A percentile compares a stretch with the other conserved stretches of the same genome.
phyloP scores from a whole-genome alignment of 768 basidiomycete genomes.

The Termitomyces sp. region DNA sequence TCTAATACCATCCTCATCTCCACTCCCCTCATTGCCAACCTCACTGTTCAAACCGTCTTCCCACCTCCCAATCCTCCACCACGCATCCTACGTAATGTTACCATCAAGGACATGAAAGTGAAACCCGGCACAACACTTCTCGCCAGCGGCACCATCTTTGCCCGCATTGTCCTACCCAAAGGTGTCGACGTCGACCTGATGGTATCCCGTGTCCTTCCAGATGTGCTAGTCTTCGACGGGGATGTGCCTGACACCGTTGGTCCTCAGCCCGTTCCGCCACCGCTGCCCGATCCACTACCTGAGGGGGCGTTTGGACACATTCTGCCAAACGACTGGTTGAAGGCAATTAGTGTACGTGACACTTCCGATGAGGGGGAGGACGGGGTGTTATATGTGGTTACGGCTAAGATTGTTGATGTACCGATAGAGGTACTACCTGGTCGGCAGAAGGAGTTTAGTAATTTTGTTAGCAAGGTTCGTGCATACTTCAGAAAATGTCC shows the following conservation, averaged over 20 bases:
- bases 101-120: constrained; percentile 74
- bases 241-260: constrained; percentile 40
- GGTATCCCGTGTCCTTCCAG: constrained; percentile 66
- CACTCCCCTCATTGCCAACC: constrained; percentile 48
- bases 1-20: constrained; percentile 58
- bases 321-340: constrained; percentile 66
- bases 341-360: constrained; percentile 37
- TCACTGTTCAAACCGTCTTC: constrained; percentile 50
- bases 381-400: constrained; percentile 55
- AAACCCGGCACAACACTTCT: constrained; percentile 51
- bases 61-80: constrained; percentile 67
- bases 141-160: constrained; percentile 70
- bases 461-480: constrained; percentile 72
- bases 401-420: constrained; percentile 67
- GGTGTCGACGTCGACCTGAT: constrained; percentile 67
- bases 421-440: constrained; percentile 79
- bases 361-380: constrained; percentile 42
- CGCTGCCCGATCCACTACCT: constrained; percentile 66
- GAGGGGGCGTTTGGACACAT: constrained; percentile 75
- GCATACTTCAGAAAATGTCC: not conserved
- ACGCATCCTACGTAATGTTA: constrained; percentile 64
- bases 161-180: constrained; percentile 60
- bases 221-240: constrained; percentile 78
- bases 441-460: constrained; percentile 70
- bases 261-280: constrained; percentile 32